Evolutionary conservation across 345 rosid genomes (phyloP).

Genomic region (Rhodomyrtus tomentosa): DNA sequence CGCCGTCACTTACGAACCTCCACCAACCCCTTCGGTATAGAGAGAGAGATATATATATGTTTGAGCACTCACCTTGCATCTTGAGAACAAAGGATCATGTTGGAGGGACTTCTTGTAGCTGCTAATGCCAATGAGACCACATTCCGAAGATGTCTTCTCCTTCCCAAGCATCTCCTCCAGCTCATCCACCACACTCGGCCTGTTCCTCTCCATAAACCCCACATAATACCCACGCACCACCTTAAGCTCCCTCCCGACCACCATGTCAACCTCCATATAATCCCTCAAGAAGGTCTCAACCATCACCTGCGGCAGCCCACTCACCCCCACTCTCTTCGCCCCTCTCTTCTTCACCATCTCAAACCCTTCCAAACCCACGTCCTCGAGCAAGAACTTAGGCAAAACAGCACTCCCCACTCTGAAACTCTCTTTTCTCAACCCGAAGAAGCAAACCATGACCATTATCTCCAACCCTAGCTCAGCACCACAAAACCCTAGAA

Average conservation of each 20-base stretch:
- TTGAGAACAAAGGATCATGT: constrained; percentile 28
- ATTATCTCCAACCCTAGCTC: constrained; percentile 45
- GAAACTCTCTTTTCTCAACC: constrained; percentile 36
- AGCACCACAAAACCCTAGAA: constrained; percentile 28
- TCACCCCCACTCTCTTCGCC: constrained; percentile 41
- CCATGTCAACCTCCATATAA: constrained; percentile 45
- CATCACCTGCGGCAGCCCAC: constrained; percentile 58
- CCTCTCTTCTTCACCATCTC: constrained; percentile 29
- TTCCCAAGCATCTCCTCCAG: constrained; percentile 11
- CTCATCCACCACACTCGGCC: constrained; percentile 6
- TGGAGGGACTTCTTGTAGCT: constrained; percentile 26
- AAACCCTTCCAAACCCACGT: constrained; percentile 50
- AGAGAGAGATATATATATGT: background rate
- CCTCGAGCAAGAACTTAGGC: constrained; percentile 59
- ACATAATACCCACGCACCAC: constrained; percentile 44
- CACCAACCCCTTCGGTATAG: background rate
- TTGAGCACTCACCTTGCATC: constrained; percentile 29
- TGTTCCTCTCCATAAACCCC: constrained; percentile 53
- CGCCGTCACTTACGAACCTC: background rate
- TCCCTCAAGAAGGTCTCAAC: constrained; percentile 63
- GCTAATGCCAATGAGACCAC: constrained; percentile 33
- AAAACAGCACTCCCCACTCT: constrained; percentile 52
- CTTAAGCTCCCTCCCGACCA: constrained; percentile 53
- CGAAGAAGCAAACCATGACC: constrained; percentile 61
- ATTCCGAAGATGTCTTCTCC: constrained; percentile 1